A percentile compares a stretch with the other conserved stretches of the same genome.
These are phyloP conservation scores for peach (Prunus persica) DNA, from an alignment of 306 rosid genomes.

Conservation along the genomic window Prunus_persica_NCBIv2 NC_034009.1:47709001-47709500, in stretches of 20 bases:
- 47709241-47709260: constrained; percentile 1
- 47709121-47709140: background rate
- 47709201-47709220: background rate
- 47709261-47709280: background rate
- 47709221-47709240: background rate
- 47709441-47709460: background rate
- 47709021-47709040: background rate
- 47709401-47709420: background rate
- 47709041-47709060: background rate
- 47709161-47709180: background rate
- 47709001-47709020: background rate
- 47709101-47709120: background rate
- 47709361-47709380: background rate
- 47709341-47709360: background rate
- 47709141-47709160: background rate
- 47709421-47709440: background rate
- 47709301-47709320: background rate
- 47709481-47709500: background rate
- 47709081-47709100: background rate
- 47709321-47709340: background rate
- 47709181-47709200: background rate
- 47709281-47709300: background rate
- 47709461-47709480: background rate
- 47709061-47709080: background rate
- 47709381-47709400: background rate